These are phyloP conservation scores for Pyrrhoderma lamaoense DNA, from an alignment of 1,284 basidiomycete species.

Conservation along the genomic window DNA sequence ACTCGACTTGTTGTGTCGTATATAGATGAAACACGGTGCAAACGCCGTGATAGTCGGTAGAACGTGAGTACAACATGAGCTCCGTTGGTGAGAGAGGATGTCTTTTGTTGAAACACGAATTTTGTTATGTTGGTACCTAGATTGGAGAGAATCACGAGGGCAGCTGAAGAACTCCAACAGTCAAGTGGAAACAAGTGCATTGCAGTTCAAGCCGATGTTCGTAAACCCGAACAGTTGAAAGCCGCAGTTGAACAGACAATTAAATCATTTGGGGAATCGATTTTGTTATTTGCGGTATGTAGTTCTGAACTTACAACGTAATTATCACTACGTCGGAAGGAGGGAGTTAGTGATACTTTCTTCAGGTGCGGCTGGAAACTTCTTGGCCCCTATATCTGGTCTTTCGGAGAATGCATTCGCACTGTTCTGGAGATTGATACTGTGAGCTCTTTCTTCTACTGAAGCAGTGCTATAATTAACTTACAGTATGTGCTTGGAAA, in stretches of 20 bases:
- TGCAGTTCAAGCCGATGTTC: slow-evolving; percentile 76
- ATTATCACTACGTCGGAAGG: background rate
- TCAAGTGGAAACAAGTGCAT: slow-evolving; percentile 70
- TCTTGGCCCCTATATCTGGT: slow-evolving; percentile 75
- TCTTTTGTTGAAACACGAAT: no score
- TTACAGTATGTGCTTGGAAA: no score
- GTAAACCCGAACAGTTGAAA: slow-evolving; percentile 66
- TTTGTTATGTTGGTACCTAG: no score
- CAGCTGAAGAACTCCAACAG: slow-evolving; percentile 67
- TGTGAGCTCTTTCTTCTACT: slow-evolving; percentile 33
- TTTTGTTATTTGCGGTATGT: slow-evolving; percentile 86
- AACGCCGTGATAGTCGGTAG: slow-evolving; percentile 79
- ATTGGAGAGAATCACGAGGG: slow-evolving; percentile 15
- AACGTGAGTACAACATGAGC: slow-evolving; percentile 51
- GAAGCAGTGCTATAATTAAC: background rate
- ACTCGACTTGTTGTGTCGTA: slow-evolving; percentile 3
- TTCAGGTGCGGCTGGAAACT: slow-evolving; percentile 83
- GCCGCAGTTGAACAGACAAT: slow-evolving; percentile 74
- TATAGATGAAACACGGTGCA: slow-evolving; percentile 80
- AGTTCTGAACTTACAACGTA: slow-evolving; percentile 9
- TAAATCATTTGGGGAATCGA: slow-evolving; percentile 84
- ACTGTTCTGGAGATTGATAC: slow-evolving; percentile 95
- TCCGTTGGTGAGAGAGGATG: no score
- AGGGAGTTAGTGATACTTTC: background rate
- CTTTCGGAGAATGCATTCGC: slow-evolving; percentile 81